Conservation (phyloP, 148 eudicot genomes). For the Diospyros kaki region DNA sequence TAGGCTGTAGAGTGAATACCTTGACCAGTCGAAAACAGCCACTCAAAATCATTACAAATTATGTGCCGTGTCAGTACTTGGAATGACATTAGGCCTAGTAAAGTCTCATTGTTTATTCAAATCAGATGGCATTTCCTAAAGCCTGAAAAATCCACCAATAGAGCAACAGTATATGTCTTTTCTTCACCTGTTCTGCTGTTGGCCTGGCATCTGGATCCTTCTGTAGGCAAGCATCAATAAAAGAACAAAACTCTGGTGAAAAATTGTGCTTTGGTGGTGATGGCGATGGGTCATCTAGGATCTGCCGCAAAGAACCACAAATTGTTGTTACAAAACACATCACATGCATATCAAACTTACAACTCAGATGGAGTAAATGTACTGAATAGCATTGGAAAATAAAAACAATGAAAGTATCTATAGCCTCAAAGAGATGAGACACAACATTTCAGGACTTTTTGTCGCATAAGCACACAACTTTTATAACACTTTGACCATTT, state of each 20-base stretch:
- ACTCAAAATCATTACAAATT: neutral
- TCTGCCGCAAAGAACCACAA: slow-evolving; percentile 35
- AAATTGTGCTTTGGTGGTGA: slow-evolving; percentile 59
- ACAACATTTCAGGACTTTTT: too few relatives aligned
- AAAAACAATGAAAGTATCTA: neutral
- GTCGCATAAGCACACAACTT: neutral
- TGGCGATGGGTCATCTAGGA: slow-evolving; percentile 94
- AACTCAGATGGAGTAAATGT: slow-evolving; percentile 2
- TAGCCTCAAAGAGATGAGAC: neutral
- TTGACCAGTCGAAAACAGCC: neutral
- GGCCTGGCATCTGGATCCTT: slow-evolving; percentile 86
- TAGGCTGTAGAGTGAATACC: neutral
- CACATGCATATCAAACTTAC: neutral
- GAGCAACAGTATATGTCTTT: neutral
- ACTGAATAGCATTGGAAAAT: neutral
- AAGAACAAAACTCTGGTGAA: slow-evolving; percentile 88
- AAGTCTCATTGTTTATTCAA: neutral
- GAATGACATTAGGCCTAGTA: neutral
- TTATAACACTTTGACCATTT: neutral
- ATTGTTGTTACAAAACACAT: slow-evolving; percentile 4
- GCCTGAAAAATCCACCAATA: neutral
- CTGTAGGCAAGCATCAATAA: slow-evolving; percentile 77
- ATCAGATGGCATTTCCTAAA: neutral
- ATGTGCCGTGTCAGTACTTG: neutral
- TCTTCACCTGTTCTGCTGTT: slow-evolving; percentile 83